phyloP scores from a whole-genome alignment of 2,329 filamentous ascomycete genomes.

The Aspergillus sp. region DNA sequence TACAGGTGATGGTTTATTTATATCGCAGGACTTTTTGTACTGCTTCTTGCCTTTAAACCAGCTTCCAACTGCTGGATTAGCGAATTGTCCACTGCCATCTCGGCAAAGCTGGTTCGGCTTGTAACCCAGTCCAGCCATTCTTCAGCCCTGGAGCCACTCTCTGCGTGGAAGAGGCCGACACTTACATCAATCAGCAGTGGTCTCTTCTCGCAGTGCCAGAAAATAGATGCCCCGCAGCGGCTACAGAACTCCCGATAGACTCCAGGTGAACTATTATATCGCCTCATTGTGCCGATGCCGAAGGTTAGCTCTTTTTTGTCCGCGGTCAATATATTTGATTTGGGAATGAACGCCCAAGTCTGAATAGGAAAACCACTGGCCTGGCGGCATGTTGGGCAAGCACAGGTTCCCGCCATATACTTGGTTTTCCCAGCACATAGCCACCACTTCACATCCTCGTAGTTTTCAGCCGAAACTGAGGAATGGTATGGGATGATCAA shows the following conservation, averaged over 20 bases:
- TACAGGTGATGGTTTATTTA: background rate
- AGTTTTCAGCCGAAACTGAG: conserved; percentile 41
- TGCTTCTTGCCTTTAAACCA: conserved; percentile 20
- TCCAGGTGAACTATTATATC: conserved; percentile 54
- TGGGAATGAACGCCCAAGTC: conserved; percentile 65
- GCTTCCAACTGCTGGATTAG: conserved; percentile 29
- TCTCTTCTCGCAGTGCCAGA: conserved; percentile 58
- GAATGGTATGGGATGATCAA: conserved; percentile 51
- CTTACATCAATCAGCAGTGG: conserved; percentile 64
- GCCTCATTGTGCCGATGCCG: conserved; percentile 47
- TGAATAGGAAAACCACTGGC: conserved; percentile 63
- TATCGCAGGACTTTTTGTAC: background rate
- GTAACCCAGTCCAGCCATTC: conserved; percentile 64
- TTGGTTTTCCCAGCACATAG: conserved; percentile 48
- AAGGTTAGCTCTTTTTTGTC: conserved; percentile 37
- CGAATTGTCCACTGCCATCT: conserved; percentile 48
- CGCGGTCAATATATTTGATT: conserved; percentile 55
- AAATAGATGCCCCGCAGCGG: conserved; percentile 63
- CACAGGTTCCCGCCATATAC: conserved; percentile 62
- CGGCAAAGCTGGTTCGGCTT: conserved; percentile 58
- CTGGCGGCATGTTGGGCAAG: conserved; percentile 63
- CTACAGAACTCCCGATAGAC: conserved; percentile 63
- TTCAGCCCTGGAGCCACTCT: conserved; percentile 56
- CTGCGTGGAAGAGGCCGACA: conserved; percentile 55
- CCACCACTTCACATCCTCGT: conserved; percentile 59